A percentile compares a stretch with the other conserved stretches of the same genome.
phyloP scores from a whole-genome alignment of 352 stramenopile genomes.

The Blastocystis sp. region DNA sequence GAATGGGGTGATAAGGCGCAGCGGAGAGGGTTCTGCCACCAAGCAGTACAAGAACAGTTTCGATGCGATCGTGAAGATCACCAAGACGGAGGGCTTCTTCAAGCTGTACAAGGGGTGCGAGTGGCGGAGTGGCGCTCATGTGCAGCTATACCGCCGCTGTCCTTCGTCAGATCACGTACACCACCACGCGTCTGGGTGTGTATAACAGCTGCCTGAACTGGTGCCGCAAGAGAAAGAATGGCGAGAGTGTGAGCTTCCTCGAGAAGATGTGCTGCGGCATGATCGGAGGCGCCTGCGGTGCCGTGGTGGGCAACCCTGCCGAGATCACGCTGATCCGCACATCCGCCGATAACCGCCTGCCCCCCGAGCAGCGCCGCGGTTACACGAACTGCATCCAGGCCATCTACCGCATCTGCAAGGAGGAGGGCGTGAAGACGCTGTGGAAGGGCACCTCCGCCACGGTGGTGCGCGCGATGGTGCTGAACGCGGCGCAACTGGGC shows the following conservation, averaged over 20 bases:
- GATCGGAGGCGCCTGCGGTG: constrained; percentile 5
- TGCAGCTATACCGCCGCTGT: constrained; percentile 20
- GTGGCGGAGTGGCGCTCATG: background rate
- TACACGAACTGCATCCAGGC: constrained; percentile 12
- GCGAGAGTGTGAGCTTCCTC: background rate
- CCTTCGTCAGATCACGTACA: background rate
- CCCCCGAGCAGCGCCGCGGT: background rate
- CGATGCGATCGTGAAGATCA: constrained; percentile 1
- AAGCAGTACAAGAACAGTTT: constrained; percentile 10
- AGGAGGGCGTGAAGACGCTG: constrained; percentile 4
- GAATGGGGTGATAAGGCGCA: no score
- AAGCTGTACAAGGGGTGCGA: background rate
- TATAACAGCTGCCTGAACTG: background rate
- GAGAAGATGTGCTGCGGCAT: constrained; percentile 11
- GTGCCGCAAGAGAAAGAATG: background rate
- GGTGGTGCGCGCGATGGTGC: background rate
- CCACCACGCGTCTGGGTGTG: background rate
- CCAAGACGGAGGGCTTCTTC: background rate
- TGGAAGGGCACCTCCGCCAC: background rate
- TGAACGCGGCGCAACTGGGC: background rate
- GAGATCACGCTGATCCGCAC: constrained; percentile 2
- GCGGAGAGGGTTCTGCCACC: no score
- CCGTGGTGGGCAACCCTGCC: background rate
- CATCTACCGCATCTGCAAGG: background rate
- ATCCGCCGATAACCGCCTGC: background rate